Evolutionary conservation across 208 protist genomes (phyloP).

Genomic region (Leptomonas pyrrhocoris): DNA sequence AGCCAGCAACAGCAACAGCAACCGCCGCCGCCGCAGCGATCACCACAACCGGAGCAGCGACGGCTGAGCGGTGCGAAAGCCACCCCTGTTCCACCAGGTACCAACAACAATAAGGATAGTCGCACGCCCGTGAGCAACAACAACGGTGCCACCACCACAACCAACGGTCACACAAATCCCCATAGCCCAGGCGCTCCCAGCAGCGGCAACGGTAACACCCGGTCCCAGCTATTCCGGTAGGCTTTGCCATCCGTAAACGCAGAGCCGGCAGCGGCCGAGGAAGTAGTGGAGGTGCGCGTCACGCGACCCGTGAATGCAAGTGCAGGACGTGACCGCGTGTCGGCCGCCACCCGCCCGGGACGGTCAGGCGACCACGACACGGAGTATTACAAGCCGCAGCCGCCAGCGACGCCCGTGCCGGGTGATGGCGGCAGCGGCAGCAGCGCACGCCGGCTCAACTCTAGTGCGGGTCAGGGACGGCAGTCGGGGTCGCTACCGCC

Average conservation of each 20-base stretch:
- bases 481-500: background rate
- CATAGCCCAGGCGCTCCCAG: background rate
- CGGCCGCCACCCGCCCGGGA: background rate
- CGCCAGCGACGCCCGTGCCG: background rate
- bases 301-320: background rate
- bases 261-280: background rate
- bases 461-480: background rate
- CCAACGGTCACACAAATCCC: background rate
- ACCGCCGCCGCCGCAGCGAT: no score
- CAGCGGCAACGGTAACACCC: background rate
- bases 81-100: background rate
- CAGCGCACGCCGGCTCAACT: background rate
- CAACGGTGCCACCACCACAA: background rate
- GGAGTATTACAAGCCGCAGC: background rate
- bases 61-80: background rate
- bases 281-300: conserved; percentile 1
- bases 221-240: background rate
- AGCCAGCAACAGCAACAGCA: conserved; percentile 5
- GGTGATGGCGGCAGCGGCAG: background rate
- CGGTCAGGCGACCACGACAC: background rate
- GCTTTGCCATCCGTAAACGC: background rate
- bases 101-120: background rate
- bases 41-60: conserved; percentile 7
- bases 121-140: background rate
- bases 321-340: background rate